phyloP scores from a whole-genome alignment of 345 rosid genomes.

The Garcia nutans region DNA sequence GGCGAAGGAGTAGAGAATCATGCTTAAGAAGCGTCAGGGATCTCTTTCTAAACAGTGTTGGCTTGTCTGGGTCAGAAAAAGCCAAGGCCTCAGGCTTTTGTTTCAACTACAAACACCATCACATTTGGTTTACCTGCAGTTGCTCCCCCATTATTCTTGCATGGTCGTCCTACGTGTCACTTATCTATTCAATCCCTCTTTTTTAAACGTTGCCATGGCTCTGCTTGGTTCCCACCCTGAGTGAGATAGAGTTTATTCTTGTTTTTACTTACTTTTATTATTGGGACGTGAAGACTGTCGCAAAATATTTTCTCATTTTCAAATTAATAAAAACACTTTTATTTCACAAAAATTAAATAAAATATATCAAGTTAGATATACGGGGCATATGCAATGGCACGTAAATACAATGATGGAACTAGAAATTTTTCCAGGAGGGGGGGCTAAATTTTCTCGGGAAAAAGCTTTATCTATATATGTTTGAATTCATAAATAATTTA shows the following conservation, averaged over 20 bases:
- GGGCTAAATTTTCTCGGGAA: too few species aligned
- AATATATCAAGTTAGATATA: too few species aligned
- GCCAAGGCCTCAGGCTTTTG: conserved; percentile 14
- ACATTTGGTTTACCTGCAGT: neutral
- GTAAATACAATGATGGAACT: too few species aligned
- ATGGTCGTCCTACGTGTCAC: neutral
- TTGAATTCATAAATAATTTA: too few species aligned
- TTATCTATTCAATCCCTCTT: too few species aligned
- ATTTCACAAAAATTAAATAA: too few species aligned
- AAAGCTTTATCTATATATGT: too few species aligned
- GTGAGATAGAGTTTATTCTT: neutral
- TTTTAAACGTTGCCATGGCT: too few species aligned
- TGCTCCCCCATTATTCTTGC: neutral
- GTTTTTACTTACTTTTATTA: too few species aligned
- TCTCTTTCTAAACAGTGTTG: neutral
- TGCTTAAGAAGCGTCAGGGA: conserved; percentile 16
- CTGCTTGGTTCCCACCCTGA: neutral
- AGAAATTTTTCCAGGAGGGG: too few species aligned
- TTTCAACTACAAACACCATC: neutral
- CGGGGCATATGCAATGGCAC: too few species aligned
- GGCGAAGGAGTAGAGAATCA: neutral
- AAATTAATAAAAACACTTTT: too few species aligned
- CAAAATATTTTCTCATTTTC: neutral
- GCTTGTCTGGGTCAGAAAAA: conserved; percentile 23
- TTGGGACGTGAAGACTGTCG: neutral